phyloP scores from a whole-genome alignment of 2,329 filamentous ascomycete species.

The Penicillium sp. region DNA sequence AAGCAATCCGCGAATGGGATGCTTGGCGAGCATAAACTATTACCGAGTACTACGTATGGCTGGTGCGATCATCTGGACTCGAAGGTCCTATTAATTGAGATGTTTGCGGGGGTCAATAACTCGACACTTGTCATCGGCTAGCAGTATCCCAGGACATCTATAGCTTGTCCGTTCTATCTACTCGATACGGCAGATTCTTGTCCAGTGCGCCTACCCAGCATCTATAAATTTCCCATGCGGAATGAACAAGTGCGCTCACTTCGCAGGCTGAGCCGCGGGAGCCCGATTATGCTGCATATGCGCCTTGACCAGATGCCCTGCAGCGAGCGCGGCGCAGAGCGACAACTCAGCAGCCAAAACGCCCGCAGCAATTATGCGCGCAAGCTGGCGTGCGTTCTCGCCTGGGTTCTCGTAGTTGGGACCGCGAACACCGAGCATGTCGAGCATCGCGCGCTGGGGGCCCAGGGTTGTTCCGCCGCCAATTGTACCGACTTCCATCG shows the following conservation, averaged over 20 bases:
- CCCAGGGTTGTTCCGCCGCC: constrained; percentile 96
- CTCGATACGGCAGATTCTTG: no score
- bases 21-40: no score
- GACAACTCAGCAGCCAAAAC: constrained; percentile 91
- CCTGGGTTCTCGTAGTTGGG: constrained; percentile 88
- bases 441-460: constrained; percentile 94
- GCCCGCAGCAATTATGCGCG: constrained; percentile 83
- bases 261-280: constrained; percentile 24
- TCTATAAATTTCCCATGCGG: no score
- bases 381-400: constrained; percentile 86
- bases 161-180: no score
- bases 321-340: constrained; percentile 88
- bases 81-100: no score
- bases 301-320: constrained; percentile 86
- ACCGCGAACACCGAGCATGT: constrained; percentile 92
- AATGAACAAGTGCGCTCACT: neutral
- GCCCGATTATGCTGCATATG: constrained; percentile 98
- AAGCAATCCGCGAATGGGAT: no score
- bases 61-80: no score
- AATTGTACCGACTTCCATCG: constrained; percentile 94
- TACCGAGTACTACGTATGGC: no score
- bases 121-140: no score
- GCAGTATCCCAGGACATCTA: no score
- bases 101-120: no score
- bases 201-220: no score